Conservation (phyloP, 2,329 filamentous ascomycete species). For the Pseudogymnoascus destructans region DNA sequence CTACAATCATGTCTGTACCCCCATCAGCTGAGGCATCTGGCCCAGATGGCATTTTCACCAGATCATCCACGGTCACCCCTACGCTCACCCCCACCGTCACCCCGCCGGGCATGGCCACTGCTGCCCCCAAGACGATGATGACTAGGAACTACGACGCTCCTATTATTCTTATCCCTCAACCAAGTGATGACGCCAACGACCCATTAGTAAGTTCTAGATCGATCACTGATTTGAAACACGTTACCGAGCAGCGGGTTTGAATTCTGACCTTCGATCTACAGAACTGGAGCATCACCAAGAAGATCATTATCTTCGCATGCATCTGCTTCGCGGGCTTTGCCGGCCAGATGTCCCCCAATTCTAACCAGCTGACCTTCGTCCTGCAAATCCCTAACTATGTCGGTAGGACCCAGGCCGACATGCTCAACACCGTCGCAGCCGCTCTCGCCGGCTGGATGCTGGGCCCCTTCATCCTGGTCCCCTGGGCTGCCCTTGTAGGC, state of each 20-base stretch:
- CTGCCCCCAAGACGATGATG: not conserved
- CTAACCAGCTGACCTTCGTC: constrained; percentile 27
- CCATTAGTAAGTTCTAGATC: constrained; percentile 24
- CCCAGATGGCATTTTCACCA: not conserved
- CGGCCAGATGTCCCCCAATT: constrained; percentile 26
- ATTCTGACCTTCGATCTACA: constrained; percentile 14
- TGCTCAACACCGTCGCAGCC: constrained; percentile 24
- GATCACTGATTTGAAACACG: not conserved
- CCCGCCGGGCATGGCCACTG: constrained; percentile 4
- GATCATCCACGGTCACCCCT: not conserved
- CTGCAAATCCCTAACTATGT: constrained; percentile 28
- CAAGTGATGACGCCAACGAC: constrained; percentile 25
- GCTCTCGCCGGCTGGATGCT: constrained; percentile 29
- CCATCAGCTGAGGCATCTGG: not conserved
- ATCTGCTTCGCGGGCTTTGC: constrained; percentile 29
- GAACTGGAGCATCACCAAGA: constrained; percentile 27
- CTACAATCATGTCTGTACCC: constrained; percentile 12
- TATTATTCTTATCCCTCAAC: constrained; percentile 29
- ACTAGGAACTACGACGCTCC: constrained; percentile 1
- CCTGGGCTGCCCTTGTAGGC: constrained; percentile 27
- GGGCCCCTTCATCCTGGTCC: constrained; percentile 29
- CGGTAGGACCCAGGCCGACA: constrained; percentile 16
- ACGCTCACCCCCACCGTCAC: not conserved
- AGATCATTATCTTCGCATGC: constrained; percentile 24
- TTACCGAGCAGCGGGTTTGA: not conserved